A percentile compares a stretch with the other conserved stretches of the same genome.
Conservation (phyloP, 1,284 basidiomycete genomes). For the Cryptococcus neoformans region DNA sequence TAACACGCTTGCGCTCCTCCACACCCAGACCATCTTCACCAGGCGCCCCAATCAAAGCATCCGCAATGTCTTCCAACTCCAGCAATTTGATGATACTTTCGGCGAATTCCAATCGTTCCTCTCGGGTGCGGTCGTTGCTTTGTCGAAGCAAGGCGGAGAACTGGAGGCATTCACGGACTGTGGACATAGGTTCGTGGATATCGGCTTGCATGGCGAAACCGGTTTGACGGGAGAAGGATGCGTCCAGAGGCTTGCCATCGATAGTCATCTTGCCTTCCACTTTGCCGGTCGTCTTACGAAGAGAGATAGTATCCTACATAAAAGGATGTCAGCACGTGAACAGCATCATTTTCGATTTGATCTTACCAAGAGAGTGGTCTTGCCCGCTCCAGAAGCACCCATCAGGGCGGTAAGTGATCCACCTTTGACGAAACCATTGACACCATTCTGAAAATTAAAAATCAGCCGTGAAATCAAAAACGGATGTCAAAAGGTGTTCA, state of each 20-base stretch:
- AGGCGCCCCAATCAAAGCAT: slow-evolving; percentile 52
- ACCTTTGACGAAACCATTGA: slow-evolving; percentile 58
- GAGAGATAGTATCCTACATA: neutral
- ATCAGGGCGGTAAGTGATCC: slow-evolving; percentile 59
- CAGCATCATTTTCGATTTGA: neutral
- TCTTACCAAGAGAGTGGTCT: slow-evolving; percentile 55
- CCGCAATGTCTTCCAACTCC: slow-evolving; percentile 54
- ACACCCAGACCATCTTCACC: slow-evolving; percentile 55
- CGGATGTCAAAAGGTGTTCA: no score
- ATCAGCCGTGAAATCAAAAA: no score
- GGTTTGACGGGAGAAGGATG: neutral
- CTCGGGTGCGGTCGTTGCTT: slow-evolving; percentile 51
- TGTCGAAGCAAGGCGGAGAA: slow-evolving; percentile 61
- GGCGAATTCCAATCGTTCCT: slow-evolving; percentile 55
- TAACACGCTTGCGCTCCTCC: slow-evolving; percentile 55
- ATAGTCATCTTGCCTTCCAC: neutral
- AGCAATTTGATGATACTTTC: slow-evolving; percentile 56
- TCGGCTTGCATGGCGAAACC: slow-evolving; percentile 74
- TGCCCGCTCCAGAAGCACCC: slow-evolving; percentile 59
- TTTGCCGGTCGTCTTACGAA: neutral
- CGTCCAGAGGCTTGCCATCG: neutral
- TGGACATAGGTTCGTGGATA: slow-evolving; percentile 77
- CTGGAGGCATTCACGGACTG: slow-evolving; percentile 58
- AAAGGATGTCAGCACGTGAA: slow-evolving; percentile 51
- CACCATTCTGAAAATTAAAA: no score